Base-by-base conservation (phyloP, 164 flowering plant species). In the Brasenia schreberi region DNA sequence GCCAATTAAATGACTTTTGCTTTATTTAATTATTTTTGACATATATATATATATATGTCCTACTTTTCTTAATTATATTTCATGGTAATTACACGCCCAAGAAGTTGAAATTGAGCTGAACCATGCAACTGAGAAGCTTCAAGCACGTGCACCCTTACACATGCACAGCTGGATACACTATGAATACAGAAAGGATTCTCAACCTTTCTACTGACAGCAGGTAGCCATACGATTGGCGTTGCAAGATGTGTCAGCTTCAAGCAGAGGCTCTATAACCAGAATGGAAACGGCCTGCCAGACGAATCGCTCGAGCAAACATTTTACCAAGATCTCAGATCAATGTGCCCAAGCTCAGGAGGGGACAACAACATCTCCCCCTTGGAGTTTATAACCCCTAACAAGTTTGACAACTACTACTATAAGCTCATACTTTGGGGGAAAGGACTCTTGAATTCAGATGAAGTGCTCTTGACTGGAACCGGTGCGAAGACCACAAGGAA, bases 181-280 rank as follows among this genome's bases (percentile, higher is more conserved):
- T 33, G 39, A 33, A 33, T 33, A 33, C 39, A 33, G 39, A 33
- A 33, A 33, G 39, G 39, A 33, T 33, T 33, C 39, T 33, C 39
- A 33, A 33, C 39, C 39, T 33, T 33, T 3, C 4, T 33, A 33
- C 39, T 33, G 39, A 33, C 39, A 3, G 39, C 78, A 90, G 98
- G 98, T 70, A 83, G 83, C 6, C 98, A 93, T 62, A 88, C 96
- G 5, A 86, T 87, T 68, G 98, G 98, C 52, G 73, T 82, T 67
- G 95, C 98, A 65, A 83, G 96, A 77, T 93, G 97, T 73, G 78
- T 65, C 65, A 79, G 78, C 44, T 90, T 93, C 83, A 90, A 76
- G 86, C 92, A 89, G 67, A 80, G 98, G 74, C 81, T 90, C 14
- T 87, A 87, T 85, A 90, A 89, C 75, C 97, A 93, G 70, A 85